Evolutionary conservation across 305 asterid species (phyloP).

Genomic region (Solanum hybrid): DNA sequence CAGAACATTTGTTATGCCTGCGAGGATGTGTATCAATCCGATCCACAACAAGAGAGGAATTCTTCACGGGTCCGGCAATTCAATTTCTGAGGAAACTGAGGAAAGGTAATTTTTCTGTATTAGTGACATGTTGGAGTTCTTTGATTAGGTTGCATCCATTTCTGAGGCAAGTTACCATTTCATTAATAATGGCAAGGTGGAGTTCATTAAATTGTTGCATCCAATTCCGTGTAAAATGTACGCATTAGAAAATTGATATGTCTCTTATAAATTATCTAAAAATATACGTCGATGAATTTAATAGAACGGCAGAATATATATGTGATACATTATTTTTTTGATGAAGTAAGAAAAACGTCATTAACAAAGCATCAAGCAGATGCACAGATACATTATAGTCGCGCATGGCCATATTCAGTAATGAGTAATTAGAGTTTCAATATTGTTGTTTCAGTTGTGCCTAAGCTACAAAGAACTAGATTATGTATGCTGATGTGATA

Average conservation of each 20-base stretch:
- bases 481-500: background rate
- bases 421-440: background rate
- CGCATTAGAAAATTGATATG: background rate
- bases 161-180: background rate
- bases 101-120: conserved; percentile 42
- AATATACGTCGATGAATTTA: background rate
- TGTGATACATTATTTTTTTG: background rate
- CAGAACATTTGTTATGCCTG: conserved; percentile 97
- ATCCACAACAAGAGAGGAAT: conserved; percentile 82
- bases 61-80: conserved; percentile 46
- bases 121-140: background rate
- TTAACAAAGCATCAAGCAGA: no score
- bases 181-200: background rate
- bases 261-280: background rate
- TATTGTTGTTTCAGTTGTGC: background rate
- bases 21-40: conserved; percentile 91
- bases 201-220: background rate
- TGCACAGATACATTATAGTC: background rate
- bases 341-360: no score
- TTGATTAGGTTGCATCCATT: background rate
- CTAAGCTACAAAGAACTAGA: background rate
- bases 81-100: conserved; percentile 55
- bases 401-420: background rate
- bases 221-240: background rate
- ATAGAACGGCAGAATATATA: background rate